Evolutionary conservation across 495 filamentous ascomycete genomes (phyloP), one percentile per base, ranked within the genome.

Genomic region (Xylaria bambusicola): DNA sequence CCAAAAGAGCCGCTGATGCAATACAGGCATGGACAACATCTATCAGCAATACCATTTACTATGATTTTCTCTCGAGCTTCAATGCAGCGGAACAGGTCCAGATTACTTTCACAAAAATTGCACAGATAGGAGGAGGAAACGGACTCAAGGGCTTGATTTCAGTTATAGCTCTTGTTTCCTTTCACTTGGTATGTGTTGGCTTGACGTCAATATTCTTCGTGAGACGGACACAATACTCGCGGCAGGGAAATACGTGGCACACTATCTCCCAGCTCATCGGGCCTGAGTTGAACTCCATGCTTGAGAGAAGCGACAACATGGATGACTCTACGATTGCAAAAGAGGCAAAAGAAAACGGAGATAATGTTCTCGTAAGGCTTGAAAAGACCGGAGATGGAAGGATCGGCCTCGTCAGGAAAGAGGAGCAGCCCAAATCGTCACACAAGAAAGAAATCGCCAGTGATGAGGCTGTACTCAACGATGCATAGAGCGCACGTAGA

Each of bases 351-450:
- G 5, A 49, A n/a, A n/a, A 31, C n/a, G 45, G 24, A 49, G 4
- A 49, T 17, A n/a, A 49, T 31, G 31, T 5, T 12, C n/a, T 49
- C n/a, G 31, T 49, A 26, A 49, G 15, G 8, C 46, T 49, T 49
- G 18, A 7, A 10, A 49, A 31, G 18, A 49, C 15, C 17, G 46
- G 31, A 7, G 26, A 10, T 31, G 46, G 46, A n/a, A 13, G 1
- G 17, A 17, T 17, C 10, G 5, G 10, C 31, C 6, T 33, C 31
- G 31, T 33, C 6, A 10, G 10, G 31, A 5, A 33, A 10, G 31
- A 33, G 31, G 31, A 33, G 47, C 62, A 29, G 71, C 60, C 51
- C 56, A 66, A 44, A 56, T 75, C n/a, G n/a, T n/a, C n/a, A n/a
- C n/a, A n/a, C n/a, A n/a, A n/a, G n/a, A n/a, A n/a, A n/a, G n/a